These are phyloP conservation scores for Petunia hybrid DNA, from an alignment of 305 asterid genomes.

Conservation along the genomic window DNA sequence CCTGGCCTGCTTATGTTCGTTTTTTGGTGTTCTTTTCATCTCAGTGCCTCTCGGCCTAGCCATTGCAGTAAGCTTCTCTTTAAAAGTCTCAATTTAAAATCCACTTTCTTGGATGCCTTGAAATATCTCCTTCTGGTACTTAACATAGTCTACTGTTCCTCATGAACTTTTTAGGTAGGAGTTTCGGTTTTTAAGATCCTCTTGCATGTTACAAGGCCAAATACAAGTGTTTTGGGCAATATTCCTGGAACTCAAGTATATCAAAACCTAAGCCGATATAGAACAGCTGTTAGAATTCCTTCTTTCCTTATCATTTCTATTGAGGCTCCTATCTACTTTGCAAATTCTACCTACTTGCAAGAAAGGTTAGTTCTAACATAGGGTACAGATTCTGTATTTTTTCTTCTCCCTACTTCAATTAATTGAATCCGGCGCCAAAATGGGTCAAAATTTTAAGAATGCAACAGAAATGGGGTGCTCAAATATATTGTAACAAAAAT, in stretches of 20 bases:
- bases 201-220: constrained; percentile 91
- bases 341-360: constrained; percentile 78
- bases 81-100: neutral
- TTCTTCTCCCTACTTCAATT: neutral
- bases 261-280: constrained; percentile 69
- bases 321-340: constrained; percentile 90
- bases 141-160: neutral
- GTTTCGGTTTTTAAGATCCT: constrained; percentile 88
- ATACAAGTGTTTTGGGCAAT: constrained; percentile 69
- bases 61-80: constrained; percentile 67
- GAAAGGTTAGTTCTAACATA: constrained; percentile 61
- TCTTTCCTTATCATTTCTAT: constrained; percentile 74
- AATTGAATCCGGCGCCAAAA: too few relatives aligned
- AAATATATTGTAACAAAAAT: too few relatives aligned
- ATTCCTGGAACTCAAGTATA: constrained; percentile 84
- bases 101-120: neutral
- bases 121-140: neutral
- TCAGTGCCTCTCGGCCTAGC: constrained; percentile 92
- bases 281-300: constrained; percentile 69
- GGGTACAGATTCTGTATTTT: neutral
- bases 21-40: constrained; percentile 94
- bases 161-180: constrained; percentile 58
- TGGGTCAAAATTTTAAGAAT: too few relatives aligned
- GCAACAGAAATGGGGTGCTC: too few relatives aligned
- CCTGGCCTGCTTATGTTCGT: constrained; percentile 77